These are phyloP conservation scores for Saccharomycopsis sp. DNA, from an alignment of 805 yeast genomes.

Conservation along the genomic window DNA sequence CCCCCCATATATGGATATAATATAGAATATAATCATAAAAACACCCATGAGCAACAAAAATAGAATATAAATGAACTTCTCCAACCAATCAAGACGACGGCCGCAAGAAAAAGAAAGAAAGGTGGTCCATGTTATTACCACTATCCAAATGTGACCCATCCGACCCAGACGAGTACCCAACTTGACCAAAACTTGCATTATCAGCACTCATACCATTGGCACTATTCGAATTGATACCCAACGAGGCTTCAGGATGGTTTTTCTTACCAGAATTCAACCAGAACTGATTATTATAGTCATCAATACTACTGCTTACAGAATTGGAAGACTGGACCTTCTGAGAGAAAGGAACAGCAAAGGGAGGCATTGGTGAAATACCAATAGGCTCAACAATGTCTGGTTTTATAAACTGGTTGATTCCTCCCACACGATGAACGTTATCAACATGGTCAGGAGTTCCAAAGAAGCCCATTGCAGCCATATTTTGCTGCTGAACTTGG, in stretches of 20 bases:
- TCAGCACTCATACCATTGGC: background rate
- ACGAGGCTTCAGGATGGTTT: background rate
- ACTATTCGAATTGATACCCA: background rate
- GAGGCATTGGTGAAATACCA: background rate
- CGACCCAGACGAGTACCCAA: background rate
- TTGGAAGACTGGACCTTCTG: background rate
- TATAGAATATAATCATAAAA: no score
- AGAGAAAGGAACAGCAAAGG: background rate
- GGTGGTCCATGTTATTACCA: background rate
- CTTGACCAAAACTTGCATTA: background rate
- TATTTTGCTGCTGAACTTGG: background rate
- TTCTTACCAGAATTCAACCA: conserved; percentile 11
- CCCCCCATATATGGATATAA: no score
- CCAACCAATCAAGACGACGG: background rate
- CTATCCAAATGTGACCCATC: background rate
- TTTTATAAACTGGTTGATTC: background rate
- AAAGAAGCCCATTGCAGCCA: background rate
- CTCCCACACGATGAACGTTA: background rate
- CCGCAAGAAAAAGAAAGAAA: background rate
- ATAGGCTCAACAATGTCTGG: background rate
- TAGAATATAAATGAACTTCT: no score
- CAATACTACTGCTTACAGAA: conserved; percentile 6
- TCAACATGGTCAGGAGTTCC: background rate
- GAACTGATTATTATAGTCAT: conserved; percentile 12
- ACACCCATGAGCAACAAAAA: background rate